phyloP scores from a whole-genome alignment of 257 asterid species.

The Solanum neorickii region DNA sequence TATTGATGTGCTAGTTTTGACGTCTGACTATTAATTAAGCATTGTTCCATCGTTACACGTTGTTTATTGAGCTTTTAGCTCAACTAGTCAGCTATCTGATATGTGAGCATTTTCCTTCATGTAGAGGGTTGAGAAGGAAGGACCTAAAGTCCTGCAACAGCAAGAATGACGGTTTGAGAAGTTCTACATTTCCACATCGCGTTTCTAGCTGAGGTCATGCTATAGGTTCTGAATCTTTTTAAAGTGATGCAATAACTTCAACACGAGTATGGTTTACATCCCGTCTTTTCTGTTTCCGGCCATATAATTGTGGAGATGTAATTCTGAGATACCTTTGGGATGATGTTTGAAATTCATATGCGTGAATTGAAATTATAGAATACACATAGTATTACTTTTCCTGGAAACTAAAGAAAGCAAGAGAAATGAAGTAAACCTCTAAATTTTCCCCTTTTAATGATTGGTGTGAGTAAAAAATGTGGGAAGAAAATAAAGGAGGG shows the following conservation, averaged over 20 bases:
- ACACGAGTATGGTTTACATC: not conserved
- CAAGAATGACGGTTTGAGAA: not conserved
- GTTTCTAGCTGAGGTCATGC: not conserved
- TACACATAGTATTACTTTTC: not conserved
- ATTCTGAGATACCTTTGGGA: not conserved
- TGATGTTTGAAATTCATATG: not conserved
- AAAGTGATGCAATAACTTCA: not conserved
- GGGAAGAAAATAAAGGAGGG: not conserved
- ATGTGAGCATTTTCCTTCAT: not conserved
- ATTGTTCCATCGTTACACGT: not conserved
- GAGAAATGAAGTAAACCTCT: not conserved
- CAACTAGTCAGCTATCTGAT: not conserved
- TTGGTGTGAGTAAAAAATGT: not conserved
- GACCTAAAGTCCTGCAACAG: not conserved
- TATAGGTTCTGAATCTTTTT: not conserved
- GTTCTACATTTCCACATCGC: not conserved
- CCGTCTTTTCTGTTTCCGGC: not conserved
- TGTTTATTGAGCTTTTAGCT: not conserved
- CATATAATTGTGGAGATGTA: not conserved
- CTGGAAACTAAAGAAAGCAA: not conserved
- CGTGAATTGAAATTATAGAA: not conserved
- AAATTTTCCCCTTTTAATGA: not conserved
- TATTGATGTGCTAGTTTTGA: not conserved
- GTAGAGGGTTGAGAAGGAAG: not conserved
- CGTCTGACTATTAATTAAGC: not conserved